phyloP scores from a whole-genome alignment of 176 grass and related monocot genomes.

The Ensete glaucum region DNA sequence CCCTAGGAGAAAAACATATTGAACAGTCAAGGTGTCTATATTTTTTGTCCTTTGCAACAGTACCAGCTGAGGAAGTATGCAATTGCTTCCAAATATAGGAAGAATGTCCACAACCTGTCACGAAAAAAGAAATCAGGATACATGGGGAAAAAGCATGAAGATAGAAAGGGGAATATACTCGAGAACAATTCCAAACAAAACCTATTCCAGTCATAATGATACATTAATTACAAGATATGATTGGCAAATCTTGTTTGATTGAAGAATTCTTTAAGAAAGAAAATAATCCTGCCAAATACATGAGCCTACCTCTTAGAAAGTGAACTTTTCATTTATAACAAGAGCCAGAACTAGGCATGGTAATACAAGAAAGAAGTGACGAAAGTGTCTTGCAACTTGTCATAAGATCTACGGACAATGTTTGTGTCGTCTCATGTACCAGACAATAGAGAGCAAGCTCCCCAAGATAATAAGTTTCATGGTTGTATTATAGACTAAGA shows the following conservation, averaged over 20 bases:
- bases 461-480: conserved; percentile 96
- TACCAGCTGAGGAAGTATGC: conserved; percentile 91
- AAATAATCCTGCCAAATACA: not conserved
- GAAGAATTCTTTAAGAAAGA: not conserved
- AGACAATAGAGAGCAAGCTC: conserved; percentile 89
- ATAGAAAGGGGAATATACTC: not conserved
- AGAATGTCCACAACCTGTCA: conserved; percentile 92
- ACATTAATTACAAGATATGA: too few species aligned
- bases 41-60: conserved; percentile 84
- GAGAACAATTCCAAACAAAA: not conserved
- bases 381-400: conserved; percentile 87
- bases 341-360: conserved; percentile 68
- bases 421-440: conserved; percentile 91
- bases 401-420: conserved; percentile 80
- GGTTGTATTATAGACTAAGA: conserved; percentile 71
- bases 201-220: not conserved
- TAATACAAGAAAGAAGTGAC: conserved; percentile 58
- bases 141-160: conserved; percentile 7
- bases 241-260: not conserved
- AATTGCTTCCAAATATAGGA: conserved; percentile 82
- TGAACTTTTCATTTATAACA: conserved; percentile 80
- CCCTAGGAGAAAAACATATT: conserved; percentile 97
- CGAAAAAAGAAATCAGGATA: conserved; percentile 11
- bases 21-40: conserved; percentile 82
- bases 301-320: conserved; percentile 60